Conservation (phyloP, 2,329 filamentous ascomycete genomes). For the Lecanicillium sp. region DNA sequence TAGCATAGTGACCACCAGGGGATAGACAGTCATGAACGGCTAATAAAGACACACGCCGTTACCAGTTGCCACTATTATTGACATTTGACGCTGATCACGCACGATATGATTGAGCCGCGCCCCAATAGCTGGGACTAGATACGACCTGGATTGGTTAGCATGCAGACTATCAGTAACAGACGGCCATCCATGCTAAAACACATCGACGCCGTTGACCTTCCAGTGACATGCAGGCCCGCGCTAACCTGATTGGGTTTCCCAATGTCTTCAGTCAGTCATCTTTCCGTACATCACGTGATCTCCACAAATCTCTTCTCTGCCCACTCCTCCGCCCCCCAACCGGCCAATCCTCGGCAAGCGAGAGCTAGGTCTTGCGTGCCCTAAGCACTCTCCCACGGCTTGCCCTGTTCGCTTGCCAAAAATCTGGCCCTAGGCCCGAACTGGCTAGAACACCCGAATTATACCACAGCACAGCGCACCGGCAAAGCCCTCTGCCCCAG, state of each 20-base stretch:
- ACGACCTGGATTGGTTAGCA: too few relatives aligned
- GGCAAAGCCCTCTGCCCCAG: too few relatives aligned
- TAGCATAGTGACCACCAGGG: not conserved
- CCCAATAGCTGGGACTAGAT: too few relatives aligned
- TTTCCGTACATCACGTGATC: not conserved
- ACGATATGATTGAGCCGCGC: too few relatives aligned
- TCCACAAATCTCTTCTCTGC: not conserved
- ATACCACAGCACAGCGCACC: too few relatives aligned
- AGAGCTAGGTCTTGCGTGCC: slow-evolving; percentile 35
- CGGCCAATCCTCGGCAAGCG: slow-evolving; percentile 27
- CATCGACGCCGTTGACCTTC: too few relatives aligned
- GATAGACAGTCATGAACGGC: not conserved
- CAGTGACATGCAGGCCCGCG: slow-evolving; percentile 7
- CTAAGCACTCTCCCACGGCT: slow-evolving; percentile 29
- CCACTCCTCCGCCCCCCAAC: not conserved
- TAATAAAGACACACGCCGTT: not conserved
- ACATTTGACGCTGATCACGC: too few relatives aligned
- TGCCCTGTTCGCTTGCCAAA: slow-evolving; percentile 31
- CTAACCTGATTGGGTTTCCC: not conserved
- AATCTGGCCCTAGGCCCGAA: slow-evolving; percentile 25
- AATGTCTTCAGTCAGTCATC: not conserved
- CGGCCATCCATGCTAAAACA: too few relatives aligned
- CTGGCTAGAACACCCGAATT: slow-evolving; percentile 29
- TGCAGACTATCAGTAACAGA: too few relatives aligned
- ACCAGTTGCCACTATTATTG: too few relatives aligned